phyloP scores from a whole-genome alignment of 2,329 filamentous ascomycete species.

The Fusarium setosum region DNA sequence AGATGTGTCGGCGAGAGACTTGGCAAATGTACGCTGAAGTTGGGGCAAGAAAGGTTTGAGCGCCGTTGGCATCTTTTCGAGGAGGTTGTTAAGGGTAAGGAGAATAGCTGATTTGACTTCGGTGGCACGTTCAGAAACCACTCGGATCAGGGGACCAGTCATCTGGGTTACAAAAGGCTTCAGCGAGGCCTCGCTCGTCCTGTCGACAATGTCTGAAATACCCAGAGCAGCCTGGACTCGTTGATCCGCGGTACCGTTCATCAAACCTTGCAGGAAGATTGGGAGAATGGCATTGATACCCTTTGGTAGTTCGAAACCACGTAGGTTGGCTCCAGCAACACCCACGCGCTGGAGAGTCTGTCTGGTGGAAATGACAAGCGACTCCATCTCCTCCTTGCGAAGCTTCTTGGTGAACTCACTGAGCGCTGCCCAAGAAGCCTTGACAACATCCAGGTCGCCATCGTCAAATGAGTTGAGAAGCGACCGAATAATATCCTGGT shows the following conservation, averaged over 20 bases:
- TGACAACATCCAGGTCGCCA: slow-evolving; percentile 83
- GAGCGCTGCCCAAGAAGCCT: slow-evolving; percentile 88
- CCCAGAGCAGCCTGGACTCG: slow-evolving; percentile 90
- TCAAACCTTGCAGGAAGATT: slow-evolving; percentile 96
- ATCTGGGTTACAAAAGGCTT: slow-evolving; percentile 98
- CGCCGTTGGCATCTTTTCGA: slow-evolving; percentile 96
- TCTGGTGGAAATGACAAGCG: slow-evolving; percentile 85
- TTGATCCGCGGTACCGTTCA: slow-evolving; percentile 95
- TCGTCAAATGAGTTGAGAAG: slow-evolving; percentile 95
- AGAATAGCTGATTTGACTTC: slow-evolving; percentile 97
- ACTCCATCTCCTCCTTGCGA: slow-evolving; percentile 98
- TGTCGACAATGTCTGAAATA: slow-evolving; percentile 95
- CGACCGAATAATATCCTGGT: slow-evolving; percentile 92
- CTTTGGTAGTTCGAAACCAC: slow-evolving; percentile 93
- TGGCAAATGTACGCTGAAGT: slow-evolving; percentile 95
- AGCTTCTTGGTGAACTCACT: slow-evolving; percentile 89
- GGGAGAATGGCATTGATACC: slow-evolving; percentile 96
- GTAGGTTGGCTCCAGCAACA: slow-evolving; percentile 83
- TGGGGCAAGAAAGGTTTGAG: slow-evolving; percentile 98
- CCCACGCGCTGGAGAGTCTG: slow-evolving; percentile 90
- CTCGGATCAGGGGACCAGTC: slow-evolving; percentile 95
- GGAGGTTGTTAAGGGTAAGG: slow-evolving; percentile 90
- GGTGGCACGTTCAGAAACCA: slow-evolving; percentile 94
- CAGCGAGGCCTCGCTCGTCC: slow-evolving; percentile 86
- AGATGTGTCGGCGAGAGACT: slow-evolving; percentile 91